Evolutionary conservation across 305 asterid species (phyloP).

Genomic region (Withania somnifera): DNA sequence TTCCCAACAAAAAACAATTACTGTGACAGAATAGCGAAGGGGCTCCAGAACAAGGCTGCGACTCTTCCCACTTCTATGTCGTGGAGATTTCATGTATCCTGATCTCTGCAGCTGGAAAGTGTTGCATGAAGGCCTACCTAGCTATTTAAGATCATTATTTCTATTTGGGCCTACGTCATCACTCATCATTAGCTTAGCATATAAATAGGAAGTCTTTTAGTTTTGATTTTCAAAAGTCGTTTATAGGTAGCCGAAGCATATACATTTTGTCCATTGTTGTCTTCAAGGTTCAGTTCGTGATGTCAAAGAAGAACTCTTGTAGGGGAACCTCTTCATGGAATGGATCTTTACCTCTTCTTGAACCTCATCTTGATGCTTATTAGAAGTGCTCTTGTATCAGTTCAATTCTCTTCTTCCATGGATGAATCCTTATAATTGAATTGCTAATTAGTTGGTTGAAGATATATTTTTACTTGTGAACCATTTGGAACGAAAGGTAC

Average conservation of each 20-base stretch:
- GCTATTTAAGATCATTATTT: not conserved
- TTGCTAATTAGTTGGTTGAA: not conserved
- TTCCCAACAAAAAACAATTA: not conserved
- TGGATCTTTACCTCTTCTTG: not conserved
- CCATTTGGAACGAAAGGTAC: not conserved
- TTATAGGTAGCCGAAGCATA: no score
- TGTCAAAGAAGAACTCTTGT: not conserved
- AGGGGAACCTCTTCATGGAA: not conserved
- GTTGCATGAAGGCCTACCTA: not conserved
- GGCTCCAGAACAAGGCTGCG: not conserved
- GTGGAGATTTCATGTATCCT: not conserved
- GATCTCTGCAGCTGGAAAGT: not conserved
- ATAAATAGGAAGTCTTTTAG: not conserved
- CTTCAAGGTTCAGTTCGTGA: not conserved
- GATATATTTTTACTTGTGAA: not conserved
- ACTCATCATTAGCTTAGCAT: not conserved
- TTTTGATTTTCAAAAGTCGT: no score
- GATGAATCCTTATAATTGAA: not conserved
- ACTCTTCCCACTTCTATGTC: not conserved
- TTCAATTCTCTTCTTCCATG: not conserved
- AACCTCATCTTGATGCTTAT: not conserved
- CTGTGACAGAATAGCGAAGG: no score
- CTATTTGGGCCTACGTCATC: not conserved
- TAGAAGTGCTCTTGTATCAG: not conserved
- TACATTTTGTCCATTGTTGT: no score